Percentiles rank a stretch among this genome's conserved stretches.
Evolutionary conservation across 2,329 filamentous ascomycete genomes (phyloP).

Genomic region (Fusarium coffeatum): DNA sequence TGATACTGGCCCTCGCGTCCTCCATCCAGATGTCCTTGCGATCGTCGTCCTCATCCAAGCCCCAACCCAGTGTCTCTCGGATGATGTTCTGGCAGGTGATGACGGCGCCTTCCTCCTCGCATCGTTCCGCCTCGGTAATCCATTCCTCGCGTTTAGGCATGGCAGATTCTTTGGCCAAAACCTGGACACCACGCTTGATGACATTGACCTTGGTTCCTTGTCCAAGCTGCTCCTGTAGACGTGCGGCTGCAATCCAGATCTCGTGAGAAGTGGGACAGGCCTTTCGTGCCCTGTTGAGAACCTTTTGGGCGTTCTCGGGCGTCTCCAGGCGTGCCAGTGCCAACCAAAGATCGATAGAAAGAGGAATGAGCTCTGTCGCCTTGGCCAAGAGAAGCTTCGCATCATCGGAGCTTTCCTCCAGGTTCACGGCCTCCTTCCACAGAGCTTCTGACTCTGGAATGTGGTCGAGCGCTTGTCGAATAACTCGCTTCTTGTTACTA

Average conservation of each 20-base stretch:
- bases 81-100: slow-evolving; percentile 91
- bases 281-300: slow-evolving; percentile 94
- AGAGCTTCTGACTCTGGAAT: slow-evolving; percentile 93
- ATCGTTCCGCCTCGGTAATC: slow-evolving; percentile 94
- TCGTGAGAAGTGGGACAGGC: slow-evolving; percentile 93
- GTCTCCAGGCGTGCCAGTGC: slow-evolving; percentile 90
- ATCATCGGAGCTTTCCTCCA: slow-evolving; percentile 90
- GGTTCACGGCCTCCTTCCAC: slow-evolving; percentile 98
- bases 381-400: slow-evolving; percentile 91
- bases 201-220: slow-evolving; percentile 84
- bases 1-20: slow-evolving; percentile 85
- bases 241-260: slow-evolving; percentile 95
- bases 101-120: slow-evolving; percentile 89
- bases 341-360: slow-evolving; percentile 95
- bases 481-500: slow-evolving; percentile 89
- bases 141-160: slow-evolving; percentile 98
- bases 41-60: slow-evolving; percentile 94
- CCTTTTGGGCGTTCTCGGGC: slow-evolving; percentile 91
- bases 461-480: slow-evolving; percentile 90
- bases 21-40: slow-evolving; percentile 96
- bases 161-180: slow-evolving; percentile 88
- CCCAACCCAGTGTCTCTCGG: slow-evolving; percentile 91
- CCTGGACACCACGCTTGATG: slow-evolving; percentile 93
- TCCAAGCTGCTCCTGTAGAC: slow-evolving; percentile 88
- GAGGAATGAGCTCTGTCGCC: slow-evolving; percentile 92